Conservation (phyloP, 306 rosid genomes). For the Medicago arabica region DNA sequence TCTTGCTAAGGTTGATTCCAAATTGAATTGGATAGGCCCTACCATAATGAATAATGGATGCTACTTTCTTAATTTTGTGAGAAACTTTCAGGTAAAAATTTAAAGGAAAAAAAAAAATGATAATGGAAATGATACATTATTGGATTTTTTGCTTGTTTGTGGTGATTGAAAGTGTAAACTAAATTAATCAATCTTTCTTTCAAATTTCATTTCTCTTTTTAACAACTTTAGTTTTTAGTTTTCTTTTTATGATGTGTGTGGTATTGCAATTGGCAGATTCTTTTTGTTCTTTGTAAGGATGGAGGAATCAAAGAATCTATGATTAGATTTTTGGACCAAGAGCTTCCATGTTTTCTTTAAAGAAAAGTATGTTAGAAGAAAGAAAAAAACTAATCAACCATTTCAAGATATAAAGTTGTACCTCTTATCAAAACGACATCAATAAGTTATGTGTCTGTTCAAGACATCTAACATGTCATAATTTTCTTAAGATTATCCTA, state of each 20-base stretch:
- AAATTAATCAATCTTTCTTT: conserved; percentile 49
- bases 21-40: conserved; percentile 62
- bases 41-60: conserved; percentile 70
- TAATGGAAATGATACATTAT: conserved; percentile 49
- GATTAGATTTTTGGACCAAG: conserved; percentile 74
- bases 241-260: conserved; percentile 43
- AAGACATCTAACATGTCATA: conserved; percentile 30
- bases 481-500: conserved; percentile 54
- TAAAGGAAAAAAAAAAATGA: neutral
- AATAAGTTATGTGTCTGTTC: conserved; percentile 32
- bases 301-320: conserved; percentile 95
- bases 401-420: conserved; percentile 38
- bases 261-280: conserved; percentile 82
- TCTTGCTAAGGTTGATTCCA: conserved; percentile 66
- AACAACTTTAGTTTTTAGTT: conserved; percentile 36
- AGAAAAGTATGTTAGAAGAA: conserved; percentile 45
- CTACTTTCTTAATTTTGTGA: conserved; percentile 62
- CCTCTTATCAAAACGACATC: conserved; percentile 41
- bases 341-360: conserved; percentile 43
- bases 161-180: conserved; percentile 59
- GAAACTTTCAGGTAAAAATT: conserved; percentile 50
- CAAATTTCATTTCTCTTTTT: conserved; percentile 35
- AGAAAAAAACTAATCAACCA: conserved; percentile 48
- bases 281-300: conserved; percentile 83
- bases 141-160: conserved; percentile 59